Evolutionary conservation across 768 basidiomycete genomes (phyloP), one percentile per base, ranked within the genome.

Genomic region (Leccinum boreale): DNA sequence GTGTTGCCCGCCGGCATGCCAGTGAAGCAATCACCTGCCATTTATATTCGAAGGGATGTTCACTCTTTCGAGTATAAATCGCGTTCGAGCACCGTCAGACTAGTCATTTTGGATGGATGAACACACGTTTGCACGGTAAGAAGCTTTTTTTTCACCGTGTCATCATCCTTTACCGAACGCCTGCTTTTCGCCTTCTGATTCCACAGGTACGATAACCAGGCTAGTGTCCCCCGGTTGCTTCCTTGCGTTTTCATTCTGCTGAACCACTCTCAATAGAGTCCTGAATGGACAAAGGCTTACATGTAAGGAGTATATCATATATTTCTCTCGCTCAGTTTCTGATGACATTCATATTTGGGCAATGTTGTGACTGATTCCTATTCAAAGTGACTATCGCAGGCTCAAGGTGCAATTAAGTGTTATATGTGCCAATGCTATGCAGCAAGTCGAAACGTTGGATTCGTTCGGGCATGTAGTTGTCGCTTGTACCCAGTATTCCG

Each of bases 361-460:
- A 45, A 48, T 15, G 8, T 4, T 9, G 2, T 39, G 28, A n/a
- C 55, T 26, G 42, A 31, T 31, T 42, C 39, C 50, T 39, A 28
- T 45, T 19, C 24, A 28, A 31, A 91, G 89, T 65, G 83, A 91
- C 68, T 91, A 91, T 66, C 81, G 84, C 3, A 82, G 81, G 12
- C 80, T 92, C n/a, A 91, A 92, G 71, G 89, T 87, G 62, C 77
- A 78, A 21, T 86, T 91, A 14, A 75, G 78, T 9, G 78, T 79
- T 3, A 83, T 89, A 56, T 78, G 79, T 23, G 74, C 70, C 53
- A 54, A 59, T 24, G 17, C 46, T 9, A 52, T 26, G 7, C 70
- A 72, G 8, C 73, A 75, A 53, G 42, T 66, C 24, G 52, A 57
- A 12, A 10, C 42, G 23, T 50, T 55, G 21, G 46, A 28, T 46